phyloP scores from a whole-genome alignment of 2,329 filamentous ascomycete genomes.

The Gaeumannomyces tritici region DNA sequence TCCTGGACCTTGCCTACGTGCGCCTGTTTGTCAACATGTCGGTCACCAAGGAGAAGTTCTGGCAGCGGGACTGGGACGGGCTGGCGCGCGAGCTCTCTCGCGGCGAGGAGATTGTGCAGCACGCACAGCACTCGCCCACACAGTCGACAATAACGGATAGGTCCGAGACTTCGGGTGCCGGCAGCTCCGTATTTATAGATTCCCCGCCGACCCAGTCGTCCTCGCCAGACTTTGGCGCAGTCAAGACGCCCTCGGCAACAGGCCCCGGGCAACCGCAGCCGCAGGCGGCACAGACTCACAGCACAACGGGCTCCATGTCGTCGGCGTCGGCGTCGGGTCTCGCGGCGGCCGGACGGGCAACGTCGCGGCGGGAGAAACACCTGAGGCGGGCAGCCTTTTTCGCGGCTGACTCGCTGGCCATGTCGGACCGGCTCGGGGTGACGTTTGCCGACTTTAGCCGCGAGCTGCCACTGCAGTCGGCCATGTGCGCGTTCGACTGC shows the following conservation, averaged over 20 bases:
- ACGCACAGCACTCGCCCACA: slow-evolving; percentile 46
- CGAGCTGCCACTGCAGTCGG: slow-evolving; percentile 81
- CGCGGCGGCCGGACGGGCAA: slow-evolving; percentile 26
- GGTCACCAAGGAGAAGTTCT: slow-evolving; percentile 84
- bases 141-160: slow-evolving; percentile 33
- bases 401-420: slow-evolving; percentile 81
- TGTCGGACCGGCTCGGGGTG: slow-evolving; percentile 77
- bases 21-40: slow-evolving; percentile 90
- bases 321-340: neutral
- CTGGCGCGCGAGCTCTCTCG: slow-evolving; percentile 81
- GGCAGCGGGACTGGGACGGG: slow-evolving; percentile 86
- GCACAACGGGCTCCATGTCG: neutral
- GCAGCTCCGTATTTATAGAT: slow-evolving; percentile 37
- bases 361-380: slow-evolving; percentile 72
- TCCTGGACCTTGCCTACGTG: slow-evolving; percentile 87
- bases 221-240: slow-evolving; percentile 31
- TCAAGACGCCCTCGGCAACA: slow-evolving; percentile 22
- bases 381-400: slow-evolving; percentile 92
- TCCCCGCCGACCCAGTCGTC: slow-evolving; percentile 42
- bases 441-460: slow-evolving; percentile 79
- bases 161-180: slow-evolving; percentile 32
- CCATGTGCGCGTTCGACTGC: slow-evolving; percentile 89
- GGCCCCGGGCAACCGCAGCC: slow-evolving; percentile 14
- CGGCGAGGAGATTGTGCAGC: slow-evolving; percentile 65
- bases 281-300: slow-evolving; percentile 13